phyloP scores from a whole-genome alignment of 495 filamentous ascomycete genomes.

The Choiromyces venosus region DNA sequence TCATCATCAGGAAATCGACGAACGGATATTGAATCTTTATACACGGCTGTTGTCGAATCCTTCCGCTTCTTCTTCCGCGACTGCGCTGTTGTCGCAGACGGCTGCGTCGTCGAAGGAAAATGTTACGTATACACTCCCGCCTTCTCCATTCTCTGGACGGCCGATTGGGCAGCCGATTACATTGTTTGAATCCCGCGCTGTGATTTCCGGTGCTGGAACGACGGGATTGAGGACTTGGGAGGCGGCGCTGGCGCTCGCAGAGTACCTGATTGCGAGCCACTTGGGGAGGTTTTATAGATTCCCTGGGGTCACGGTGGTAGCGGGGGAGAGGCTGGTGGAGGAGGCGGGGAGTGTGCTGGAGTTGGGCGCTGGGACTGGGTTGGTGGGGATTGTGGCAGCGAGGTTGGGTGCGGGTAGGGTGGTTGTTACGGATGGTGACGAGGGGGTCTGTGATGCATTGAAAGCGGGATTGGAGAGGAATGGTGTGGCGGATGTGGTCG shows the following conservation, averaged over 20 bases:
- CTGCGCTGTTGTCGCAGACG: too few relatives aligned
- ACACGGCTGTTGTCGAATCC: constrained; percentile 21
- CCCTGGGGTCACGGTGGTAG: constrained; percentile 48
- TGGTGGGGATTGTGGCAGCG: constrained; percentile 74
- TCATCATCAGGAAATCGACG: constrained; percentile 28
- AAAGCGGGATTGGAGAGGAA: constrained; percentile 37
- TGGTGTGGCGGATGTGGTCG: constrained; percentile 32
- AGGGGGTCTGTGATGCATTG: constrained; percentile 49
- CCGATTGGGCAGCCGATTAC: constrained; percentile 45
- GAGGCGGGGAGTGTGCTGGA: constrained; percentile 61
- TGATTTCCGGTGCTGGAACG: constrained; percentile 70
- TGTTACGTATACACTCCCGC: constrained; percentile 37
- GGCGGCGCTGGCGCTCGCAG: constrained; percentile 76
- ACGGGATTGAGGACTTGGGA: constrained; percentile 93
- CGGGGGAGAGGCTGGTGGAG: constrained; percentile 48
- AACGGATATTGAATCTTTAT: constrained; percentile 25
- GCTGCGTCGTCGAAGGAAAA: constrained; percentile 12
- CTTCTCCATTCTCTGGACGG: constrained; percentile 14
- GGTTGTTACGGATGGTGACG: constrained; percentile 75
- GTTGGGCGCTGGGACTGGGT: constrained; percentile 81
- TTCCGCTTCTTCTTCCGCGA: not conserved
- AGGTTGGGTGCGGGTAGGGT: constrained; percentile 61
- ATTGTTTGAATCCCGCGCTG: constrained; percentile 63
- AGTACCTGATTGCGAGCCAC: constrained; percentile 55
- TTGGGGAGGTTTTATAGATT: constrained; percentile 26